Conservation (phyloP, 495 filamentous ascomycete genomes). For the Trichoderma reesei region DNA sequence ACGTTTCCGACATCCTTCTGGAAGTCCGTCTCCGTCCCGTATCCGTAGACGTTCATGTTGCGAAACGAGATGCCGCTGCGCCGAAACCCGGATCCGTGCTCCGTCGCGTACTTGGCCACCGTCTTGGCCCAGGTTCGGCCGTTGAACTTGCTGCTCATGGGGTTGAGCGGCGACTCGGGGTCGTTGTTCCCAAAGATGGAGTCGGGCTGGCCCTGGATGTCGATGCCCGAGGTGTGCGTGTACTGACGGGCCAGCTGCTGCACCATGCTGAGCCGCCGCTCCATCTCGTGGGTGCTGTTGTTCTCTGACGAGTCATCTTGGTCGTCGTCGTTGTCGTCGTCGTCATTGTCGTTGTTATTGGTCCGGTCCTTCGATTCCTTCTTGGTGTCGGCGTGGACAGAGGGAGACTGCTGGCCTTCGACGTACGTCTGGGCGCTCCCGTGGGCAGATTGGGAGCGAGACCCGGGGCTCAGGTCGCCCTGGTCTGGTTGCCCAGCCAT, state of each 20-base stretch:
- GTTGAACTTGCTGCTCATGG: slow-evolving; percentile 24
- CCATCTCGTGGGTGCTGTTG: slow-evolving; percentile 19
- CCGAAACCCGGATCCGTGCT: slow-evolving; percentile 21
- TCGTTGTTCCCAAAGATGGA: background rate
- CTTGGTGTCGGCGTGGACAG: background rate
- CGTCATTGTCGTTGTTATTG: background rate
- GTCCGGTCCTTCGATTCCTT: background rate
- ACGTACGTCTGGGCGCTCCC: background rate
- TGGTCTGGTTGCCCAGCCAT: background rate
- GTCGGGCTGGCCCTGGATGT: background rate
- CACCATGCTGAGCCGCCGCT: slow-evolving; percentile 7
- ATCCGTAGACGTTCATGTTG: slow-evolving; percentile 54
- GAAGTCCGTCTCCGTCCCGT: slow-evolving; percentile 53
- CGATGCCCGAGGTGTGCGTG: slow-evolving; percentile 1
- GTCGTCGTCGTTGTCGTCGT: slow-evolving; percentile 21
- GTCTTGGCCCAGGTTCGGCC: slow-evolving; percentile 28
- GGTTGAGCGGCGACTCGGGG: slow-evolving; percentile 20
- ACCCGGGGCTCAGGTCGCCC: background rate
- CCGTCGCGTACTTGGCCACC: slow-evolving; percentile 16
- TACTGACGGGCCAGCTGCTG: slow-evolving; percentile 10
- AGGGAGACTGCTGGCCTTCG: background rate
- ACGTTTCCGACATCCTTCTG: slow-evolving; percentile 50
- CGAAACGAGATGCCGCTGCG: slow-evolving; percentile 29
- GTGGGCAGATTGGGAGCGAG: background rate
- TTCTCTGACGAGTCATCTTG: slow-evolving; percentile 23